phyloP scores from a whole-genome alignment of 805 yeast genomes.

The Cyberlindnera bimundalis region DNA sequence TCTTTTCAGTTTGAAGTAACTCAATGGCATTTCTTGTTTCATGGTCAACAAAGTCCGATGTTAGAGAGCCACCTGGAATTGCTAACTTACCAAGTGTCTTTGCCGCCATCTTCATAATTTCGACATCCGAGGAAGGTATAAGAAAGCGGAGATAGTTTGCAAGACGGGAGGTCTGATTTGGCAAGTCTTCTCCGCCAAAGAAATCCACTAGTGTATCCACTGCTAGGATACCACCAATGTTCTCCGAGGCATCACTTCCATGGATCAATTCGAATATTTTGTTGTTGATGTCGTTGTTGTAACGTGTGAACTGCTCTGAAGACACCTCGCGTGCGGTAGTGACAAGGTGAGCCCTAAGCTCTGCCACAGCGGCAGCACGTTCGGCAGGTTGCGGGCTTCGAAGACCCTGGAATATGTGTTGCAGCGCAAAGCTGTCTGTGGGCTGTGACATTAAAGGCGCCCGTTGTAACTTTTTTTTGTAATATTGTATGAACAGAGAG shows the following conservation, averaged over 20 bases:
- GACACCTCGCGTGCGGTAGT: constrained; percentile 77
- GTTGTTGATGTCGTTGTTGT: constrained; percentile 82
- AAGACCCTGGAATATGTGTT: constrained; percentile 35
- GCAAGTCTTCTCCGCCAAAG: constrained; percentile 81
- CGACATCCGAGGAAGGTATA: constrained; percentile 77
- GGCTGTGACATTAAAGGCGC: constrained; percentile 19
- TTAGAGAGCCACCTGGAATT: constrained; percentile 81
- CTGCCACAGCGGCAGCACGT: constrained; percentile 55
- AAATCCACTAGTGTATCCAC: constrained; percentile 83
- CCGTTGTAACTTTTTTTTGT: background rate
- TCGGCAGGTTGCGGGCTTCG: constrained; percentile 34
- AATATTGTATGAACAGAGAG: too few species aligned
- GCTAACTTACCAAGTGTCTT: constrained; percentile 85
- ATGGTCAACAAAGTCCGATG: constrained; percentile 89
- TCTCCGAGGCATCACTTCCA: constrained; percentile 64
- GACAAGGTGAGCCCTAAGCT: constrained; percentile 64
- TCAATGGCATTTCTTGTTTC: constrained; percentile 89
- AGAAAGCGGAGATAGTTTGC: constrained; percentile 84
- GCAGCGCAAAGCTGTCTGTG: constrained; percentile 30
- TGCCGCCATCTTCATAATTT: constrained; percentile 85
- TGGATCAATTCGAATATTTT: constrained; percentile 82
- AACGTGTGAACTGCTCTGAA: constrained; percentile 74
- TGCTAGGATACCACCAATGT: constrained; percentile 89
- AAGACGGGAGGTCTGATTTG: constrained; percentile 83
- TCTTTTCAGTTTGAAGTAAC: constrained; percentile 86